phyloP scores from a whole-genome alignment of 2,329 filamentous ascomycete genomes.

The Mycogone perniciosa region DNA sequence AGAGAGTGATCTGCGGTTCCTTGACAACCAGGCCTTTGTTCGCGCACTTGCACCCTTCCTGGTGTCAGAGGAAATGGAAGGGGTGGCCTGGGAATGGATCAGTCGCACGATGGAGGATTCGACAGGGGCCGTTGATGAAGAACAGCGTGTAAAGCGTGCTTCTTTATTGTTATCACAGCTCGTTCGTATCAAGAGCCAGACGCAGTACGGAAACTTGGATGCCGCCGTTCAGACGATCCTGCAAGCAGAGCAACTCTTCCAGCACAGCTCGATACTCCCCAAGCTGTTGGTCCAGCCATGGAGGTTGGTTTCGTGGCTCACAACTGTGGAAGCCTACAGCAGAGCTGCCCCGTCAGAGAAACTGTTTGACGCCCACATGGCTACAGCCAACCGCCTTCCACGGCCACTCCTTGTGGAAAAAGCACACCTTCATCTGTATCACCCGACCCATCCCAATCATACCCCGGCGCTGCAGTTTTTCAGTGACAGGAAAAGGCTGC shows the following conservation, averaged over 20 bases:
- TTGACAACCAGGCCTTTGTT: slow-evolving; percentile 34
- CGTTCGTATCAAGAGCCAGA: slow-evolving; percentile 36
- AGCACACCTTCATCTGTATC: slow-evolving; percentile 49
- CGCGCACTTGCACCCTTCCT: slow-evolving; percentile 42
- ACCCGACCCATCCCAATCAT: slow-evolving; percentile 45
- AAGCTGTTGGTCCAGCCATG: slow-evolving; percentile 37
- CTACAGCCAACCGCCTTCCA: slow-evolving; percentile 36
- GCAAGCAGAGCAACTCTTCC: slow-evolving; percentile 39
- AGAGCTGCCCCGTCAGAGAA: slow-evolving; percentile 38
- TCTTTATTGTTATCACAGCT: slow-evolving; percentile 34
- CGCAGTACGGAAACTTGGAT: slow-evolving; percentile 39
- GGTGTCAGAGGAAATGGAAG: slow-evolving; percentile 46
- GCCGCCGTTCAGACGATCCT: slow-evolving; percentile 43
- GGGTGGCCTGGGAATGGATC: slow-evolving; percentile 48
- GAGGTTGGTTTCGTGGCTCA: slow-evolving; percentile 43
- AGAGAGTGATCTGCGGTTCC: slow-evolving; percentile 41
- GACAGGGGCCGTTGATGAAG: slow-evolving; percentile 16
- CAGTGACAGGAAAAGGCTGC: slow-evolving; percentile 25
- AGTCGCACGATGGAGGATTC: slow-evolving; percentile 31
- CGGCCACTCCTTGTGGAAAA: slow-evolving; percentile 36
- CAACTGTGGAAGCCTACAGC: slow-evolving; percentile 45
- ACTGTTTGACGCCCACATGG: slow-evolving; percentile 48
- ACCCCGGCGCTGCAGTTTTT: slow-evolving; percentile 43
- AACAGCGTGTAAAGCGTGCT: slow-evolving; percentile 22
- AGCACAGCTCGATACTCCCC: slow-evolving; percentile 28